Evolutionary conservation across 2,329 filamentous ascomycete species (phyloP).

Genomic region (Pseudocercospora fijiensis): DNA sequence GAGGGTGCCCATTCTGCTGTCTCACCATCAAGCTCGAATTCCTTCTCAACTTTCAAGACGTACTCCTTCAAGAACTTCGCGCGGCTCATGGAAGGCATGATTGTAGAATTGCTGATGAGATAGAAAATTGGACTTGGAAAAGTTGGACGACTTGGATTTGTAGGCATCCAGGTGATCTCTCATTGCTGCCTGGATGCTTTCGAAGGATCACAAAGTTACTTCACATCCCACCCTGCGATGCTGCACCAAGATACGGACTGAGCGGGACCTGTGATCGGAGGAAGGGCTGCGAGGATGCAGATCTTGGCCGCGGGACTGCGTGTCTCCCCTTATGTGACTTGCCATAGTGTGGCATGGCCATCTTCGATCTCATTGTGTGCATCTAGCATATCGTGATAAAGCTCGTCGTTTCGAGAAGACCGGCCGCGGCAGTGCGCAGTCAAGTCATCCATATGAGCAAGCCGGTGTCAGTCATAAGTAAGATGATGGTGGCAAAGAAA

Average conservation of each 20-base stretch:
- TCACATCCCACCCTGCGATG: neutral
- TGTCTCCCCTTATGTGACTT: no score
- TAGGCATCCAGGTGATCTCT: neutral
- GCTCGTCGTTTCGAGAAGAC: neutral
- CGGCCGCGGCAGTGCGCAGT: no score
- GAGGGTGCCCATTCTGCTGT: conserved; percentile 14
- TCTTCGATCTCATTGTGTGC: neutral
- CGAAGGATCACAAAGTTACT: neutral
- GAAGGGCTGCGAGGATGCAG: neutral
- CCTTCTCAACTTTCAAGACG: conserved; percentile 11
- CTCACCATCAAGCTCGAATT: conserved; percentile 11
- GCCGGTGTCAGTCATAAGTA: neutral
- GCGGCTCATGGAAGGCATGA: conserved; percentile 5
- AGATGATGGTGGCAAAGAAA: neutral
- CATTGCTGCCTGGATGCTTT: neutral
- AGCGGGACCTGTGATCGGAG: neutral
- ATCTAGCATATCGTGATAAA: no score
- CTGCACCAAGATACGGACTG: neutral
- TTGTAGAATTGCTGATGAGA: neutral
- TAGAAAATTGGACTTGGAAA: neutral
- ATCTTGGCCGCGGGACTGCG: neutral
- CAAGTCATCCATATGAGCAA: neutral
- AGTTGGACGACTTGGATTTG: neutral
- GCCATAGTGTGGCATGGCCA: no score
- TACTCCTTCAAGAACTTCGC: conserved; percentile 10